phyloP scores from a whole-genome alignment of 352 stramenopile genomes.

The Pythium guiyangense region DNA sequence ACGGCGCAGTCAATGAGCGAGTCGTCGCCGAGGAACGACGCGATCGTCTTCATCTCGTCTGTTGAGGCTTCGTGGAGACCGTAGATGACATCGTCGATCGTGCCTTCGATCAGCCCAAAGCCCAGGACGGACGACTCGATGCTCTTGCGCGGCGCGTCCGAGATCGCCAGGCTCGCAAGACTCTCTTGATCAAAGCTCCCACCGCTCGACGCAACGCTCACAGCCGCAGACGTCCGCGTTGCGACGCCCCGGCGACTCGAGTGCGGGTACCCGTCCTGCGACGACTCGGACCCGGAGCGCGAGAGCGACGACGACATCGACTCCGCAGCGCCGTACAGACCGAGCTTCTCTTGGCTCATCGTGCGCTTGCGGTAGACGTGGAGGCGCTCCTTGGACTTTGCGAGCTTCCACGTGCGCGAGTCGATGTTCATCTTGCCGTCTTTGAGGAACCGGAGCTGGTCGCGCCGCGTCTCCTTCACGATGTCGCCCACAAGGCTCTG shows the following conservation, averaged over 20 bases:
- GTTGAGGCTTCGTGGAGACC: conserved; percentile 44
- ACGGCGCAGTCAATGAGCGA: conserved; percentile 50
- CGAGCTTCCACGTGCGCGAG: conserved; percentile 56
- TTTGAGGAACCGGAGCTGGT: conserved; percentile 51
- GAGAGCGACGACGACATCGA: conserved; percentile 18
- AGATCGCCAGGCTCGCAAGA: conserved; percentile 26
- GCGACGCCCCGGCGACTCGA: conserved; percentile 11
- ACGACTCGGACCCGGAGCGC: conserved; percentile 19
- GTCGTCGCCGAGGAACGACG: conserved; percentile 43
- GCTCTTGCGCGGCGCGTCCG: conserved; percentile 35
- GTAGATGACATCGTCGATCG: conserved; percentile 51
- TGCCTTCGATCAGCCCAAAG: conserved; percentile 39
- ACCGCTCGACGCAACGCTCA: conserved; percentile 10
- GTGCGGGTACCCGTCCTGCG: conserved; percentile 1
- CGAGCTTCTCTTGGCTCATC: conserved; percentile 25
- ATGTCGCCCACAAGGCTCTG: conserved; percentile 52
- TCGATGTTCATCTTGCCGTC: conserved; percentile 56
- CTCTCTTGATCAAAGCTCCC: conserved; percentile 22
- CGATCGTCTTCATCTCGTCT: conserved; percentile 56
- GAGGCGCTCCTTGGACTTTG: conserved; percentile 61
- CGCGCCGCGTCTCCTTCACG: conserved; percentile 52
- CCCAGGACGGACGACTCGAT: conserved; percentile 42
- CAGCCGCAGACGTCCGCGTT: conserved; percentile 12
- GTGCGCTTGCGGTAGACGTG: conserved; percentile 51
- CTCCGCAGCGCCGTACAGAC: conserved; percentile 26